Evolutionary conservation across 495 filamentous ascomycete genomes (phyloP), one percentile per base, ranked within the genome.

Genomic region (Penicillium egyptiacum): DNA sequence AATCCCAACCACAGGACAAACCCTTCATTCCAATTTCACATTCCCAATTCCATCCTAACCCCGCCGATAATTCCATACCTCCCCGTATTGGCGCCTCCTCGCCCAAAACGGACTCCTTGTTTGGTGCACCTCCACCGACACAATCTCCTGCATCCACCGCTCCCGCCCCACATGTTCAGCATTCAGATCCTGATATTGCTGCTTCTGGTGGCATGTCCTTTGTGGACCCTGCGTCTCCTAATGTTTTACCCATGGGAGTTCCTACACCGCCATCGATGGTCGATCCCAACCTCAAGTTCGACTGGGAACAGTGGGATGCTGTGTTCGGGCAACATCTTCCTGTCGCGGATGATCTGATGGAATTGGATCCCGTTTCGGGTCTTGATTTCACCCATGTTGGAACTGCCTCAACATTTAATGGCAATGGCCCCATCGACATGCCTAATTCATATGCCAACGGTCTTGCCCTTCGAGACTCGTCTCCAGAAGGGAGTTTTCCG

Each of bases 231-330:
- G 25, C 53, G 12, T 67, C 67, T 17, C 66, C 67, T 1, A 62
- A 63, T 43, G 39, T 50, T 3, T 54, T 61, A 0, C 51, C 59
- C 19, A 62, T 62, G 39, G 58, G 55, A 14, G 66, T 68, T 35
- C 66, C 75, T 46, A 76, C 75, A 17, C 76, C 74, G 1, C 74
- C 76, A 0, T 76, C 72, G 6, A 75, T 77, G 75, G 62, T 76
- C 19, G 76, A 77, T 22, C 72, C 76, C 5, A 77, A 76, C 45
- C 53, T 77, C 25, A 70, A 75, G 45, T 79, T 79, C 55, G 76
- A 79, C 49, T 79, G 76, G 76, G 76, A 79, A 48, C 76, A 79
- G 61, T 79, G 76, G 76, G 76, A 79, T 45, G 76, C 76, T 22
- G 76, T 79, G 8, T 79, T 79, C 42, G 76, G 76, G 2, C 76